Percentiles rank a stretch among this genome's conserved stretches.
phyloP scores from a whole-genome alignment of 441 rosid species.

The Kokia cookei region DNA sequence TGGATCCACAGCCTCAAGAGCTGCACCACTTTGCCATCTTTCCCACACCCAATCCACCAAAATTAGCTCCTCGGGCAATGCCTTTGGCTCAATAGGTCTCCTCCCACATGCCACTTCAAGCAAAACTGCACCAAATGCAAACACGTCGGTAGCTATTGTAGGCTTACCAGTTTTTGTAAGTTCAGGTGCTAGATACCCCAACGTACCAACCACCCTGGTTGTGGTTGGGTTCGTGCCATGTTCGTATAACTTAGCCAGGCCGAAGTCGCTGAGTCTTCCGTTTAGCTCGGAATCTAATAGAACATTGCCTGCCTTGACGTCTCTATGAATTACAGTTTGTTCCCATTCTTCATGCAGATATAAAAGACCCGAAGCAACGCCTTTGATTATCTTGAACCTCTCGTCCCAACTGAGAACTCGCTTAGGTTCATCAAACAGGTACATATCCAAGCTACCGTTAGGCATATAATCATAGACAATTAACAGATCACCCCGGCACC shows the following conservation, averaged over 20 bases:
- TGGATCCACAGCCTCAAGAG: constrained; percentile 60
- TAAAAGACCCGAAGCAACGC: constrained; percentile 72
- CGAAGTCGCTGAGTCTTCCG: constrained; percentile 82
- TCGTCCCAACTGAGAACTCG: constrained; percentile 63
- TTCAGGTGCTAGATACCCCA: constrained; percentile 92
- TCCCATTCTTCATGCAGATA: constrained; percentile 95
- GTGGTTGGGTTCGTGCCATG: constrained; percentile 63
- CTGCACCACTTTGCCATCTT: constrained; percentile 51
- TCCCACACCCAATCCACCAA: constrained; percentile 93
- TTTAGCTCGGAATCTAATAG: constrained; percentile 65
- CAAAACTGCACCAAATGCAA: constrained; percentile 75
- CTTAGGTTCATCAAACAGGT: constrained; percentile 58
- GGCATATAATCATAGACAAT: constrained; percentile 91
- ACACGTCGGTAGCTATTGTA: constrained; percentile 67
- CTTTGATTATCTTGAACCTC: constrained; percentile 71
- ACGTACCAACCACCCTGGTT: constrained; percentile 81
- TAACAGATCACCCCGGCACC: constrained; percentile 50
- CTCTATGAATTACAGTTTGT: constrained; percentile 82
- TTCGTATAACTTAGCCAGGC: constrained; percentile 80
- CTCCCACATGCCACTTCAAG: constrained; percentile 79
- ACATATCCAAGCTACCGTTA: constrained; percentile 86
- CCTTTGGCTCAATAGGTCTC: constrained; percentile 73
- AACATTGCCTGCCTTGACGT: constrained; percentile 79
- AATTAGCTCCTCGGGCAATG: constrained; percentile 73
- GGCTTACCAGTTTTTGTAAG: constrained; percentile 80